Evolutionary conservation across 78 protist genomes (phyloP).

Genomic region (Monosiga brevicollis): DNA sequence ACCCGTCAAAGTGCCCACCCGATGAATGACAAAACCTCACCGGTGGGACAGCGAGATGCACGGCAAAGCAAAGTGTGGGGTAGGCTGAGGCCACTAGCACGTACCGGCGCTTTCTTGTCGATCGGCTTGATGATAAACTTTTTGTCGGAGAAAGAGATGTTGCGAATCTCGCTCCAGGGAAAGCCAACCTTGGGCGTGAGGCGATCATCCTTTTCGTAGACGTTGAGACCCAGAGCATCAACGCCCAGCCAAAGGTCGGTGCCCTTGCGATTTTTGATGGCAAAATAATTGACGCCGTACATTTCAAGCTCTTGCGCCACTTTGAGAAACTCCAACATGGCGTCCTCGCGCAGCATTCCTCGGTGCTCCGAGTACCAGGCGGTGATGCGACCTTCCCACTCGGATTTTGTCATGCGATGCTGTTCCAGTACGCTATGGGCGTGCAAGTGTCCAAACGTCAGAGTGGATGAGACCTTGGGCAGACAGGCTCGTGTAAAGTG

Average conservation of each 20-base stretch:
- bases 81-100: too few species aligned
- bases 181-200: slow-evolving; percentile 9
- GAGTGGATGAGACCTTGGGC: too few species aligned
- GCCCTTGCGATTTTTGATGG: slow-evolving; percentile 8
- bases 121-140: slow-evolving; percentile 1
- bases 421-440: background rate
- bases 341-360: background rate
- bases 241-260: slow-evolving; percentile 10
- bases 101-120: background rate
- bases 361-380: slow-evolving; percentile 7
- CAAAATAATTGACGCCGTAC: slow-evolving; percentile 11
- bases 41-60: too few species aligned
- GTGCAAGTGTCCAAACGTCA: too few species aligned
- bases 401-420: background rate
- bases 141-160: slow-evolving; percentile 9
- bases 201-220: background rate
- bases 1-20: too few species aligned
- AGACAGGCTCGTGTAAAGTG: too few species aligned
- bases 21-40: too few species aligned
- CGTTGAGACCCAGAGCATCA: slow-evolving; percentile 4
- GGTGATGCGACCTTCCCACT: slow-evolving; percentile 9
- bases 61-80: too few species aligned
- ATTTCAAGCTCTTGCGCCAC: slow-evolving; percentile 8
- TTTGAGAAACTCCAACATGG: background rate
- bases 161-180: slow-evolving; percentile 6